Evolutionary conservation across 257 asterid genomes (phyloP).

Genomic region (Jacaranda mimosifolia): DNA sequence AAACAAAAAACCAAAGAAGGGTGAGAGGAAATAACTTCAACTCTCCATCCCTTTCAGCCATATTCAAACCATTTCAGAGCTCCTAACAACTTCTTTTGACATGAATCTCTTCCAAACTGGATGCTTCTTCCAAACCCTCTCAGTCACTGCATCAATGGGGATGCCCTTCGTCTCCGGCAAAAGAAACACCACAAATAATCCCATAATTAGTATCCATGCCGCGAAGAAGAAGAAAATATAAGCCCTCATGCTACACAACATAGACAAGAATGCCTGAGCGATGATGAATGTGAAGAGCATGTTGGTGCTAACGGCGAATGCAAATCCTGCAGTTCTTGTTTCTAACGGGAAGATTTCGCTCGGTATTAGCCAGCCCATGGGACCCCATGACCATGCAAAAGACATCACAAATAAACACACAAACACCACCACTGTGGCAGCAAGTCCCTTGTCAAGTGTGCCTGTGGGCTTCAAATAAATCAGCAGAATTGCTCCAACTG

Average conservation of each 20-base stretch:
- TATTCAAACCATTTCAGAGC: constrained; percentile 31
- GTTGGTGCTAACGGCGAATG: constrained; percentile 70
- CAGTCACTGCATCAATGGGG: constrained; percentile 43
- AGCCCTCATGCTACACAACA: constrained; percentile 55
- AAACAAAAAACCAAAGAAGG: no score
- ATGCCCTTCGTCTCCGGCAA: constrained; percentile 65
- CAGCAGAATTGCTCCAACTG: constrained; percentile 54
- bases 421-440: constrained; percentile 56
- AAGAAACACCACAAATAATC: constrained; percentile 45
- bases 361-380: constrained; percentile 79
- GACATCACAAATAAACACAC: constrained; percentile 73
- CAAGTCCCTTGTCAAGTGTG: constrained; percentile 42
- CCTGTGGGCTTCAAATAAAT: constrained; percentile 52
- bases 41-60: no score
- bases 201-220: constrained; percentile 56
- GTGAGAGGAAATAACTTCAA: no score
- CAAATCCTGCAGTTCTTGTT: constrained; percentile 75
- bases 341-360: constrained; percentile 79
- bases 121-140: constrained; percentile 55
- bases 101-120: constrained; percentile 54
- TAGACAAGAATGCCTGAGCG: constrained; percentile 55
- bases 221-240: constrained; percentile 63
- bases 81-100: constrained; percentile 11
- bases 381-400: constrained; percentile 94
- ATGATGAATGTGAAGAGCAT: constrained; percentile 60